These are phyloP conservation scores for Tylopilus rubrobrunneus DNA, from an alignment of 768 basidiomycete genomes.

Conservation along the genomic window DNA sequence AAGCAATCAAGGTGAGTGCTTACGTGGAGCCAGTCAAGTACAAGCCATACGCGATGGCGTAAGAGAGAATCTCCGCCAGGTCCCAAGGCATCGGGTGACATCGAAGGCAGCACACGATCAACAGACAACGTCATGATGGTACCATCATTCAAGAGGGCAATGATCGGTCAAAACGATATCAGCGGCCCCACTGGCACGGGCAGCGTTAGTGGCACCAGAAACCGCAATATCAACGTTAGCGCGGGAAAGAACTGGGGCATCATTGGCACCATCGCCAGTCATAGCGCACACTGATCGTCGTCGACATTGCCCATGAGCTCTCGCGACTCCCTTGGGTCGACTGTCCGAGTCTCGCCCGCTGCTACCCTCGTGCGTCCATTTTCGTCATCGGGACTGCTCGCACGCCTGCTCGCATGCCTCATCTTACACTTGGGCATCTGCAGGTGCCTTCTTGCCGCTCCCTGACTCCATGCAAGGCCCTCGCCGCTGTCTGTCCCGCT, in stretches of 20 bases:
- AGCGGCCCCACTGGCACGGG: conserved; percentile 96
- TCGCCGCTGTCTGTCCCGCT: too few relatives aligned
- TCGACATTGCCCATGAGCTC: too few relatives aligned
- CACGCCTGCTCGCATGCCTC: too few relatives aligned
- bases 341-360: too few relatives aligned
- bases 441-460: too few relatives aligned
- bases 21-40: conserved; percentile 92
- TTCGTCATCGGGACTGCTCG: too few relatives aligned
- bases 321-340: too few relatives aligned
- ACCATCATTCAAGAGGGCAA: conserved; percentile 95
- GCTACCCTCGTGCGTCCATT: too few relatives aligned
- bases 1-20: conserved; percentile 27
- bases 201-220: conserved; percentile 98
- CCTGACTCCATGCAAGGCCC: too few relatives aligned
- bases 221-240: conserved; percentile 99
- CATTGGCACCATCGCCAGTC: conserved; percentile 99
- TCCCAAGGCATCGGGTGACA: conserved; percentile 95
- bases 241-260: conserved; percentile 94
- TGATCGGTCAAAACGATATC: conserved; percentile 98
- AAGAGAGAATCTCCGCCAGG: conserved; percentile 92
- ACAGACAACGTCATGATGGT: conserved; percentile 98
- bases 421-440: too few relatives aligned
- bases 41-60: conserved; percentile 91
- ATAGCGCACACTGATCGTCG: conserved; percentile 98
- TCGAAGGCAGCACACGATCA: conserved; percentile 92